phyloP scores from a whole-genome alignment of 805 yeast species.

The Sugiyamaella boreocaroliniensis region DNA sequence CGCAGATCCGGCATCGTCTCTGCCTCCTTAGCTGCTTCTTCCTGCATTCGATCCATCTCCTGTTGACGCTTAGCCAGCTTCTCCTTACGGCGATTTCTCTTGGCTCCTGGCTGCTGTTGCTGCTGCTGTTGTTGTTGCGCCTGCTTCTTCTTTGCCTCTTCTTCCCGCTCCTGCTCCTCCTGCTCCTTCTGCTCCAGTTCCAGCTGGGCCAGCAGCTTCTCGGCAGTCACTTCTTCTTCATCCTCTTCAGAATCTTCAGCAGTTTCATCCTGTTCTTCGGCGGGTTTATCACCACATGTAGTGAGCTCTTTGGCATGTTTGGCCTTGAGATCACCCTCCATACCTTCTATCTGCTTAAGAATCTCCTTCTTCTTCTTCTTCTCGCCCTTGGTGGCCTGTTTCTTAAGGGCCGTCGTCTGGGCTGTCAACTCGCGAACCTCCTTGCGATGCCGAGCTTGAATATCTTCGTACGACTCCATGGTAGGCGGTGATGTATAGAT shows the following conservation, averaged over 20 bases:
- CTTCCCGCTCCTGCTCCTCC: constrained; percentile 8
- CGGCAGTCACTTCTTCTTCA: constrained; percentile 57
- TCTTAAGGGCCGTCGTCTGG: constrained; percentile 66
- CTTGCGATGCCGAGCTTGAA: constrained; percentile 57
- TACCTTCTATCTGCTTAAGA: constrained; percentile 46
- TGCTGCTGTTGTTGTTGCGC: constrained; percentile 7
- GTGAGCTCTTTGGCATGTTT: constrained; percentile 51
- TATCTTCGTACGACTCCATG: constrained; percentile 40
- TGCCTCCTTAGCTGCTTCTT: constrained; percentile 70
- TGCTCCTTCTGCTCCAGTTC: constrained; percentile 35
- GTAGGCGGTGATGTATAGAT: background rate
- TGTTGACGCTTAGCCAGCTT: constrained; percentile 70
- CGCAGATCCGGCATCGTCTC: constrained; percentile 57
- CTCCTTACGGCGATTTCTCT: constrained; percentile 80
- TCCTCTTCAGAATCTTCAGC: constrained; percentile 29
- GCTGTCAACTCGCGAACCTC: constrained; percentile 63
- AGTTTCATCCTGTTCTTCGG: constrained; percentile 1
- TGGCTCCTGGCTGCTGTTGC: constrained; percentile 21
- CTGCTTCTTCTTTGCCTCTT: constrained; percentile 3
- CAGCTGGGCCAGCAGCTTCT: constrained; percentile 54
- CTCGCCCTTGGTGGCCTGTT: constrained; percentile 69
- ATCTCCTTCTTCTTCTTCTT: constrained; percentile 56
- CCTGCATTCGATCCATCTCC: constrained; percentile 52
- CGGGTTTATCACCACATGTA: constrained; percentile 13
- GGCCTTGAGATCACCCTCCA: constrained; percentile 50